phyloP scores from a whole-genome alignment of 1,139 yeast species.

The Lodderomyces theae region DNA sequence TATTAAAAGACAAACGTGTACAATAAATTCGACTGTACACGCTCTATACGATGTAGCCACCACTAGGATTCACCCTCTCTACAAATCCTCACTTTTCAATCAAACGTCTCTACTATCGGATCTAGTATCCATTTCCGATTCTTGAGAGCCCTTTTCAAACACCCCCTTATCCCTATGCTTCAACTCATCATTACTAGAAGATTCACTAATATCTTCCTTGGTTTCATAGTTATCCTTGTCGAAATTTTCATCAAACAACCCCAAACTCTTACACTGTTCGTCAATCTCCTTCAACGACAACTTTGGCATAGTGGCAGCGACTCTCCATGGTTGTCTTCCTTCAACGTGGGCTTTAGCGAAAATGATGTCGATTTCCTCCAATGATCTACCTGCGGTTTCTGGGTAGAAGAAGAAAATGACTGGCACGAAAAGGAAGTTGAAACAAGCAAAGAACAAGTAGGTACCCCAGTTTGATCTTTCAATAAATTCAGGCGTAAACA shows the following conservation, averaged over 20 bases:
- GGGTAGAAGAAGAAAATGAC: slow-evolving; percentile 47
- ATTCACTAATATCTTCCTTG: slow-evolving; percentile 25
- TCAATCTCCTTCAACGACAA: slow-evolving; percentile 45
- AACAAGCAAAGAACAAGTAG: slow-evolving; percentile 42
- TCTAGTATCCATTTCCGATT: slow-evolving; percentile 3
- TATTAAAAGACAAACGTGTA: too few species aligned
- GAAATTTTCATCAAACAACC: slow-evolving; percentile 43
- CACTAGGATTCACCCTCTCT: too few species aligned
- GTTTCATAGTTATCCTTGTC: slow-evolving; percentile 35
- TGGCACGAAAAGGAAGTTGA: slow-evolving; percentile 40
- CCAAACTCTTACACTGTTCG: slow-evolving; percentile 45
- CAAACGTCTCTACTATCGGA: neutral
- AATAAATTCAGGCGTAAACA: slow-evolving; percentile 48
- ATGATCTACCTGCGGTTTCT: slow-evolving; percentile 47
- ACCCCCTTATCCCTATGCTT: slow-evolving; percentile 9
- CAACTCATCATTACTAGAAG: slow-evolving; percentile 10
- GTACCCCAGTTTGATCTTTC: slow-evolving; percentile 40
- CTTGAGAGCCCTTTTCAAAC: slow-evolving; percentile 10
- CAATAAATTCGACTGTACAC: too few species aligned
- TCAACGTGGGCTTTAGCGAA: slow-evolving; percentile 47
- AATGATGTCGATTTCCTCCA: slow-evolving; percentile 47
- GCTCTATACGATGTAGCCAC: neutral
- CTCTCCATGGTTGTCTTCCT: slow-evolving; percentile 47
- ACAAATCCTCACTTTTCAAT: too few species aligned
- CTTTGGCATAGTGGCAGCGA: slow-evolving; percentile 51